Conservation (phyloP, 306 rosid genomes). For the Dalbergia cultrata region DNA sequence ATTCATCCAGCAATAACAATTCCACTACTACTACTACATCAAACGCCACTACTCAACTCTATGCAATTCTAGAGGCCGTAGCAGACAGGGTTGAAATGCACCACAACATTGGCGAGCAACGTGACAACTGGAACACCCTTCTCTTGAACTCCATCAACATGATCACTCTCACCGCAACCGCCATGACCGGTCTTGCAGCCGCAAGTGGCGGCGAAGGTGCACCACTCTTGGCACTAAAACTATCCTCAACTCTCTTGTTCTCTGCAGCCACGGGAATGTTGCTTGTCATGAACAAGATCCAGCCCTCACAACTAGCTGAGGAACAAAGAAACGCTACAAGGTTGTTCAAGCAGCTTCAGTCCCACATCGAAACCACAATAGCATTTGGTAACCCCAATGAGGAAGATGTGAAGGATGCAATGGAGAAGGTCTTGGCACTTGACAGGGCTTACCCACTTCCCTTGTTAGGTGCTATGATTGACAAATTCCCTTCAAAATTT, state of each 20-base stretch:
- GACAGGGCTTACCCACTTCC: conserved; percentile 94
- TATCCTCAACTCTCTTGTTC: conserved; percentile 69
- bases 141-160: conserved; percentile 78
- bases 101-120: conserved; percentile 68
- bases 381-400: conserved; percentile 48
- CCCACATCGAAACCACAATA: conserved; percentile 60
- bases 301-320: conserved; percentile 91
- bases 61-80: conserved; percentile 67
- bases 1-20: neutral
- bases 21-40: neutral
- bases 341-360: conserved; percentile 65
- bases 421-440: conserved; percentile 65
- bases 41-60: conserved; percentile 55
- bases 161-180: conserved; percentile 78
- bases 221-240: conserved; percentile 58
- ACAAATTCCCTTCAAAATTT: conserved; percentile 68
- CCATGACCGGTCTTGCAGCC: conserved; percentile 68
- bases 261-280: conserved; percentile 79
- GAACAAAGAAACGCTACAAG: conserved; percentile 85
- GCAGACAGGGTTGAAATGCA: conserved; percentile 84
- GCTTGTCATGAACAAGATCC: conserved; percentile 73
- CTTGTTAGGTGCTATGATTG: conserved; percentile 80
- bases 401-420: conserved; percentile 55
- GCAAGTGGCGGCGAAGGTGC: conserved; percentile 29
- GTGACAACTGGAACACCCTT: conserved; percentile 84